Evolutionary conservation across 495 filamentous ascomycete genomes (phyloP), one percentile per base, ranked within the genome.

Genomic region (Margaritispora aquatica): DNA sequence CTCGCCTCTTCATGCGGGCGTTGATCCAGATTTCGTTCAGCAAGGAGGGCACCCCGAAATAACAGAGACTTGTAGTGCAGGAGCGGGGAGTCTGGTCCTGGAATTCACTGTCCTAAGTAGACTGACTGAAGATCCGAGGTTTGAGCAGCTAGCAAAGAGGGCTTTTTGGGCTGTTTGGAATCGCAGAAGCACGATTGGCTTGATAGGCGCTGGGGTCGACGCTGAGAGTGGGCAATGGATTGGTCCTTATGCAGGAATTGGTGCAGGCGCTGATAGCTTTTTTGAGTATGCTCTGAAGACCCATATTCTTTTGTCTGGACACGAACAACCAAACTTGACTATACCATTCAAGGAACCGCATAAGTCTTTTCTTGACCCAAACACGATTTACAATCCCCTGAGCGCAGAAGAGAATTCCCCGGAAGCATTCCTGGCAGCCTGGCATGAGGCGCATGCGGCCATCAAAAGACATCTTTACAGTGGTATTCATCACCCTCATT

Each of bases 211-310:
- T 57, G 92, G 92, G 3, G 88, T 98, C 57, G 93, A 97, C 75
- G 89, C 88, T 8, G 94, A 98, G 65, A 87, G 82, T 26, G 94
- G 94, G 0, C 81, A 88, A 59, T 98, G 94, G 94, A 86, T 92
- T 53, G 86, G 86, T 26, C 80, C 90, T 7, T 92, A 87, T 68
- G 82, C 93, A 21, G 94, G 95, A 17, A 93, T 98, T 66, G 94
- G 94, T 36, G 94, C 94, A 1, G 95, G 94, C 19, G 88, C 95
- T 63, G 94, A 97, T 71, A 96, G 92, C 73, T 98, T 97, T 73
- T 97, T 93, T 66, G 94, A 98, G 74, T 98, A 98, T 69, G 94
- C 94, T 1, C 80, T 96, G 68, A 98, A 98, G 69, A 88, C 92
- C 1, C 85, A 95, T 63, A 87, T 98, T 61, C 73, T 98, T 9